These are phyloP conservation scores for Sphagnum tenellum DNA, from an alignment of 225 moss, liverwort and hornwort genomes.

Conservation along the genomic window DNA sequence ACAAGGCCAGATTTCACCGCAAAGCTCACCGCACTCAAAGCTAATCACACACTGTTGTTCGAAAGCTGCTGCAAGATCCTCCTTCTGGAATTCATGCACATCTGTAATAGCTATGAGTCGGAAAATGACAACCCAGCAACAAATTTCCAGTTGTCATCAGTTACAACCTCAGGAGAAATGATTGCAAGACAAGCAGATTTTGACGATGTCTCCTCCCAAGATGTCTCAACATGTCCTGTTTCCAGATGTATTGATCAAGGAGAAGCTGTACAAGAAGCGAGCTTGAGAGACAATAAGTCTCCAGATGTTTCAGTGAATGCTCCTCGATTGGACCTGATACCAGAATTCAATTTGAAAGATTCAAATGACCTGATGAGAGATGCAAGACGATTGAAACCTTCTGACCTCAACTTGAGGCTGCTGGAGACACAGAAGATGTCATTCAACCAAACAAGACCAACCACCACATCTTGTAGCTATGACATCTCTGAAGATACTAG, in stretches of 20 bases:
- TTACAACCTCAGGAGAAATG: too few relatives aligned
- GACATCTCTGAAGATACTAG: constrained; percentile 17
- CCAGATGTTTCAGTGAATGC: constrained; percentile 81
- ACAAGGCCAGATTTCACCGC: too few relatives aligned
- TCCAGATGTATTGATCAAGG: constrained; percentile 60
- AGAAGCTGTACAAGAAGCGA: constrained; percentile 43
- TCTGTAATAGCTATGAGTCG: too few relatives aligned
- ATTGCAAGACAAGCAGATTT: constrained; percentile 22
- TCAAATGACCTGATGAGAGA: constrained; percentile 12
- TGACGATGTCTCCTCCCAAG: constrained; percentile 27
- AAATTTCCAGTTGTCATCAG: constrained; percentile 14
- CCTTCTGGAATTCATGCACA: too few relatives aligned
- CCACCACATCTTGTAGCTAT: constrained; percentile 20
- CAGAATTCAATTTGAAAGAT: constrained; percentile 69
- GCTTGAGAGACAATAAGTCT: constrained; percentile 53
- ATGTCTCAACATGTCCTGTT: constrained; percentile 47
- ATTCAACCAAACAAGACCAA: constrained; percentile 24
- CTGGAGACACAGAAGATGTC: constrained; percentile 14
- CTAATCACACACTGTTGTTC: too few relatives aligned
- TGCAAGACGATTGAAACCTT: neutral
- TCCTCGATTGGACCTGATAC: constrained; percentile 89
- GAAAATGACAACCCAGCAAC: constrained; percentile 70
- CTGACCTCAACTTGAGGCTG: constrained; percentile 16
- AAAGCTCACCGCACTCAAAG: too few relatives aligned
- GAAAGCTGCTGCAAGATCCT: too few relatives aligned